A percentile compares a stretch with the other conserved stretches of the same genome.
Evolutionary conservation across 139 green algal species (phyloP).

Genomic region (Tetratostichococcus sp.): DNA sequence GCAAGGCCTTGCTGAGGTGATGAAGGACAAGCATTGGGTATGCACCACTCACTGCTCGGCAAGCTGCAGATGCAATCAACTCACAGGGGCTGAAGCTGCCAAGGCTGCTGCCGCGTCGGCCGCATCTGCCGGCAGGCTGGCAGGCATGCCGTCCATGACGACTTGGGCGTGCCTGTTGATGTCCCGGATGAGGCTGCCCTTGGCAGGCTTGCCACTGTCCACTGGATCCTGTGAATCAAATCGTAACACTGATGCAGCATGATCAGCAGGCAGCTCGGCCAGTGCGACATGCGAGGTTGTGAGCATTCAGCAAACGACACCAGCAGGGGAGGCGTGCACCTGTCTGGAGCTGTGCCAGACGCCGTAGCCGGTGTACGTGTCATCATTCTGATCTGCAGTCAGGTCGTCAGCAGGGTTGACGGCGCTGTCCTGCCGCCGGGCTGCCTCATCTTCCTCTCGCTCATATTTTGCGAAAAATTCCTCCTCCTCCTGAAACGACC

Average conservation of each 20-base stretch:
- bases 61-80: background rate
- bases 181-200: slow-evolving; percentile 9
- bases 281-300: too few relatives aligned
- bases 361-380: background rate
- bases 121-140: background rate
- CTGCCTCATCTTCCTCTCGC: background rate
- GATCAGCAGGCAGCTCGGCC: too few relatives aligned
- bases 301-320: too few relatives aligned
- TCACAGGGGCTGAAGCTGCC: background rate
- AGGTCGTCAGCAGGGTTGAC: background rate
- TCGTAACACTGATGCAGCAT: too few relatives aligned
- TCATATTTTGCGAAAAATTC: background rate
- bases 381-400: background rate
- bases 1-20: too few relatives aligned
- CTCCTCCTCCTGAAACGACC: background rate
- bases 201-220: background rate
- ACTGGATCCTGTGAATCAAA: slow-evolving; percentile 9
- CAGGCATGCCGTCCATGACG: slow-evolving; percentile 17
- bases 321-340: too few relatives aligned
- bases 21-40: too few relatives aligned
- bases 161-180: slow-evolving; percentile 29
- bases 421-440: too few relatives aligned
- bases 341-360: background rate
- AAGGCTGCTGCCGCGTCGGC: background rate
- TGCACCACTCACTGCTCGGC: too few relatives aligned